phyloP scores from a whole-genome alignment of 1,284 basidiomycete species.

The Ganoderma meredithae region DNA sequence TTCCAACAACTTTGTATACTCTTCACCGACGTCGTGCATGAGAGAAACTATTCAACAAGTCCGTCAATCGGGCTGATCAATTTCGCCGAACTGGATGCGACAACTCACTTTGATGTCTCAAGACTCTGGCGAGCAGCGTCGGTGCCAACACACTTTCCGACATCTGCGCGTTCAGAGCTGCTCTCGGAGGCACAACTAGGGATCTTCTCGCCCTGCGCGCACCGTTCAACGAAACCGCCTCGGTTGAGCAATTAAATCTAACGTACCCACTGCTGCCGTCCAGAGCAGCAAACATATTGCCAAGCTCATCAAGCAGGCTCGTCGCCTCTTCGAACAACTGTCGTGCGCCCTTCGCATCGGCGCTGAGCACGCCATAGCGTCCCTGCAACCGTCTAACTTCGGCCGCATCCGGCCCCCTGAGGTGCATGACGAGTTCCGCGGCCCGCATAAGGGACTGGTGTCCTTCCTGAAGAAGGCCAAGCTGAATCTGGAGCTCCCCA shows the following conservation, averaged over 20 bases:
- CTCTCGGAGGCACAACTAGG: conserved; percentile 43
- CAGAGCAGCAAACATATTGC: conserved; percentile 58
- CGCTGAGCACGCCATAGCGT: conserved; percentile 60
- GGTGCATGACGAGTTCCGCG: conserved; percentile 50
- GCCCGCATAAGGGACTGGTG: conserved; percentile 61
- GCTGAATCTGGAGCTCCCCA: conserved; percentile 73
- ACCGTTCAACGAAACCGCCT: too few species aligned
- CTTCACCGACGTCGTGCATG: conserved; percentile 66
- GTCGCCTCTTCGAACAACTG: conserved; percentile 61
- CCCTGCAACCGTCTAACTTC: conserved; percentile 71
- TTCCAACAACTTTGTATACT: conserved; percentile 63
- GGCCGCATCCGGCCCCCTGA: conserved; percentile 63
- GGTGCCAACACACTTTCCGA: conserved; percentile 69
- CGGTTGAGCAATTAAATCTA: conserved; percentile 1
- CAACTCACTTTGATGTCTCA: conserved; percentile 77
- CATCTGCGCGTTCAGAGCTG: conserved; percentile 38
- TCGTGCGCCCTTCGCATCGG: conserved; percentile 55
- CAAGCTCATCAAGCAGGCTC: conserved; percentile 64
- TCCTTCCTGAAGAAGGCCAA: conserved; percentile 65
- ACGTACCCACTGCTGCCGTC: conserved; percentile 53
- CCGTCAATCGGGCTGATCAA: background rate
- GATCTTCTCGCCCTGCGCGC: conserved; percentile 53
- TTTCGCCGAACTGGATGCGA: too few species aligned
- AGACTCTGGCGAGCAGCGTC: conserved; percentile 66
- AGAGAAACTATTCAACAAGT: conserved; percentile 67